Base-by-base conservation (phyloP, 1,284 basidiomycete genomes). In the Cutaneotrichosporon mucoides region DNA sequence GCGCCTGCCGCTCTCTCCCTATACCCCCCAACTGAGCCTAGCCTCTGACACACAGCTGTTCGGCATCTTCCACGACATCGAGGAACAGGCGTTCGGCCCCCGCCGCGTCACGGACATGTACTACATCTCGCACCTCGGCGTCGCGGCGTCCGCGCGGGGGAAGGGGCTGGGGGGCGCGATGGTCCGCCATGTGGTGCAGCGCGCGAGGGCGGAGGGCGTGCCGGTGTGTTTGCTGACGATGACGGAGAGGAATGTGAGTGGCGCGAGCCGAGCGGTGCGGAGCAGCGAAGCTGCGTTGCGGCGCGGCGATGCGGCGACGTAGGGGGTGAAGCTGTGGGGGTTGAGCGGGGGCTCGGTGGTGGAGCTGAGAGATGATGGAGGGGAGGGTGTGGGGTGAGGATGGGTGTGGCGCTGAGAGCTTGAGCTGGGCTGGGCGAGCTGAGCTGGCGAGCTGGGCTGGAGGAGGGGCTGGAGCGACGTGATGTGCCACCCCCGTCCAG, bases 91-190 rank as follows among this genome's bases (percentile, higher is more conserved):
- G 6, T 59, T 59, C 41, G 57, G 57, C 16, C 42, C 47, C 1
- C 40, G 42, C 24, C 38, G 53, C 43, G 47, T 63, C 42, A 63
- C 61, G 13, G 44, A 56, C 52, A 57, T 46, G 15, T 57, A 46
- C 44, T 63, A 59, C 58, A 47, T 63, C 52, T 56, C 55, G 34
- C 57, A 63, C 53, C 33, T 63, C 5, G 55, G 52, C 38, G 46
- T 53, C 2, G n/a, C 24, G 36, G 55, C 51, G 4, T 38, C 13
- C 1, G 43, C 34, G 52, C 54, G 59, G 52, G 47, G 57, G 15
- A 36, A 44, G 43, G 61, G 61, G 1, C 38, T 60, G 34, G 61
- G 42, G 15, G 12, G 42, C 13, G 55, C 48, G 24, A 40, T 59
- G 37, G 15, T 63, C 5, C 15, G 44, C n/a, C 24, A 51, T 24